Conservation (phyloP, 495 filamentous ascomycete species). For the Xylaria intraflava region DNA sequence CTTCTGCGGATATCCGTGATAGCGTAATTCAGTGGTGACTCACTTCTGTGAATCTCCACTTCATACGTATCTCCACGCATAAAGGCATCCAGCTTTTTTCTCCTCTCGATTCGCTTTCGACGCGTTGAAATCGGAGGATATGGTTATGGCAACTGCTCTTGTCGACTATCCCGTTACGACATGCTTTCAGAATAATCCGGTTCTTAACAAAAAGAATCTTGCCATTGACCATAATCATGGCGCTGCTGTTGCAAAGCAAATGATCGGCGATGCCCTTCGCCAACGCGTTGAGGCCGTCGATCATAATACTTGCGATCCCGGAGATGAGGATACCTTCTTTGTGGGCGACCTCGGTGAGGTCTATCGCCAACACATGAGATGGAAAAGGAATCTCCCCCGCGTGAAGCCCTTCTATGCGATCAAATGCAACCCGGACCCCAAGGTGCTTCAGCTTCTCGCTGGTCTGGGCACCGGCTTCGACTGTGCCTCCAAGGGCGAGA, state of each 20-base stretch:
- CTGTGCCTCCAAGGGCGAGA: conserved; percentile 95
- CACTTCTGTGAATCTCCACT: conserved; percentile 4
- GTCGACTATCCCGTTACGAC: conserved; percentile 38
- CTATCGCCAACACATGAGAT: conserved; percentile 95
- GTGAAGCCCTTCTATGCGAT: conserved; percentile 96
- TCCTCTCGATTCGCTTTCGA: conserved; percentile 12
- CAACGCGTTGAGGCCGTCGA: conserved; percentile 74
- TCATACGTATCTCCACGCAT: conserved; percentile 4
- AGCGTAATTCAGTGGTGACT: no score
- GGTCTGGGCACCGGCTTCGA: conserved; percentile 91
- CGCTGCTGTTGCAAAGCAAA: conserved; percentile 39
- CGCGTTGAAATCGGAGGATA: conserved; percentile 32
- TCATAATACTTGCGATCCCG: conserved; percentile 75
- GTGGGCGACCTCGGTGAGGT: conserved; percentile 97
- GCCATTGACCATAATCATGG: conserved; percentile 30
- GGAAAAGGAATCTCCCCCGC: conserved; percentile 88
- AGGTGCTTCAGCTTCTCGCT: conserved; percentile 80
- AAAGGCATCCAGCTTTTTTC: conserved; percentile 6
- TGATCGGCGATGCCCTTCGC: conserved; percentile 77
- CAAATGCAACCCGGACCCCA: conserved; percentile 95
- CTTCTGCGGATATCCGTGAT: background rate
- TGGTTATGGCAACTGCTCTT: conserved; percentile 50
- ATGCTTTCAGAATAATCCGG: conserved; percentile 39
- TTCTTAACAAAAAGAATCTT: conserved; percentile 39
- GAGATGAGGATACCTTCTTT: conserved; percentile 95